Evolutionary conservation across 352 stramenopile species (phyloP).

Genomic region (Poterioochromonas sp.): DNA sequence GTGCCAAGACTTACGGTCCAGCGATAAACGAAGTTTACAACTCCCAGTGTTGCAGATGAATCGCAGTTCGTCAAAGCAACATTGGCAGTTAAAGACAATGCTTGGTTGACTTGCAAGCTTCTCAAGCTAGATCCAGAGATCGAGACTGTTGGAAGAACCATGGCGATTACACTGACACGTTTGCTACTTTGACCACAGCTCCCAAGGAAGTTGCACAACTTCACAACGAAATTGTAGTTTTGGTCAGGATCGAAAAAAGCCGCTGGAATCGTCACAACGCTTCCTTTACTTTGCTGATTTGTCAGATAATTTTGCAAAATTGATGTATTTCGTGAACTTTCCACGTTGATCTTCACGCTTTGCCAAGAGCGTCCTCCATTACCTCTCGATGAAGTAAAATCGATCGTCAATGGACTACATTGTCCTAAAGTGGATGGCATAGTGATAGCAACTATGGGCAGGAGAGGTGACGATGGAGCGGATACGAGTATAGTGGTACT

Average conservation of each 20-base stretch:
- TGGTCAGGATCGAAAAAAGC: background rate
- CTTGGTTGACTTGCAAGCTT: background rate
- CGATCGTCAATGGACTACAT: background rate
- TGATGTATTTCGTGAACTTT: background rate
- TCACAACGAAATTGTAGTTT: background rate
- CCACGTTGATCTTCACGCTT: background rate
- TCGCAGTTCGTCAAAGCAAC: background rate
- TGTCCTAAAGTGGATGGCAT: background rate
- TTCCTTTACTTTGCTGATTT: background rate
- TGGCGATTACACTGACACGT: background rate
- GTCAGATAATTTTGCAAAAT: background rate
- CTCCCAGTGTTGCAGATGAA: background rate
- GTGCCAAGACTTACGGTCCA: background rate
- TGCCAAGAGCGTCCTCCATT: constrained; percentile 16
- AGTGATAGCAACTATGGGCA: background rate
- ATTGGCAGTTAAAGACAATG: background rate
- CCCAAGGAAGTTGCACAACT: constrained; percentile 31
- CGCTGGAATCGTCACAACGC: background rate
- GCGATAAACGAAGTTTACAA: background rate
- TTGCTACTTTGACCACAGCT: background rate
- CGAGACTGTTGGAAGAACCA: background rate
- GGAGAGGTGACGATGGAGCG: background rate
- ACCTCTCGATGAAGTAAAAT: constrained; percentile 16
- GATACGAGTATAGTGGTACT: background rate
- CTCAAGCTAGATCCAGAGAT: background rate